Base-by-base conservation (phyloP, 805 yeast genomes). In the Candida endomychidarum region DNA sequence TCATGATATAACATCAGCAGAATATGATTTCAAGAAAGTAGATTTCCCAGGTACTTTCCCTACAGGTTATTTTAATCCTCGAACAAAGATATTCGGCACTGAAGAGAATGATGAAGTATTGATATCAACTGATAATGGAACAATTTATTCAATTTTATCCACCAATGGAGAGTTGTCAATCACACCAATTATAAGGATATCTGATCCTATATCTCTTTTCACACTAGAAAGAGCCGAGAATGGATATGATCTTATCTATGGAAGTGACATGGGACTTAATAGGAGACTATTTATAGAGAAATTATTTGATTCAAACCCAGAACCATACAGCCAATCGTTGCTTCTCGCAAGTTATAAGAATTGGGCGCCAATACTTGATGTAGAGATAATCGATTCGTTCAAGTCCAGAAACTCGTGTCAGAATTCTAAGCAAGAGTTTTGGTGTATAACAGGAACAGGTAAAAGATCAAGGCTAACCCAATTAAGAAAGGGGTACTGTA, bases 341-440 rank as follows among this genome's bases (percentile, higher is more conserved):
- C 37, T 63, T 5, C 23, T 60, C 2, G 50, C 51, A 2, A 67
- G 59, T 38, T 67, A 61, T 51, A 61, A 58, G 25, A 72, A 67
- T 45, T 75, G 80, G 80, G 62, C 78, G 0, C 79, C 80, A 0
- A 37, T 74, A 1, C 42, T 69, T 14, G 78, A 74, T 51, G 50
- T 68, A 2, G 60, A 55, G 41, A 50, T 71, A 2, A 54, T 70
- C 1, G 64, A 65, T 16, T 44, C 64, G 1, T 48, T 24, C 27
- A 38, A 30, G 8, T 43, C 56, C n/a, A 49, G 60, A 17, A 45
- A 43, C 17, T 29, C 52, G 28, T 24, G 49, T 24, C 42, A 42
- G 37, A 36, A 39, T 28, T 48, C 57, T 1, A 46, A 50, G 5
- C 67, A 71, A 38, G 78, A 74, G 37, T 42, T 74, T 1, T 74